Evolutionary conservation across 192 early-diverging fungal genomes (phyloP).

Genomic region (Geranomyces variabilis): DNA sequence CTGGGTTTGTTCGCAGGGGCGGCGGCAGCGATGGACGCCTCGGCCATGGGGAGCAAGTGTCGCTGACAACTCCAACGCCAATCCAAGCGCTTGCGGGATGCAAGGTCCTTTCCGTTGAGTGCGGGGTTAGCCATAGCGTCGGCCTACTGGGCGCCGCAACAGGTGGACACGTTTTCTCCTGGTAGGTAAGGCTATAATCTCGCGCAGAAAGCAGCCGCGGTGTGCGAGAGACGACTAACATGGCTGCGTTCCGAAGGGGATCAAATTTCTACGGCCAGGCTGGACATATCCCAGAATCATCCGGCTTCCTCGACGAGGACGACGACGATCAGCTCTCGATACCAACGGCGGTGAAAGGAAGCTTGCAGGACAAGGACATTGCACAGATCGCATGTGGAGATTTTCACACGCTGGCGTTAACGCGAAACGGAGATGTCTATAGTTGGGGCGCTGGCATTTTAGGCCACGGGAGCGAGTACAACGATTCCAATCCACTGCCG

Average conservation of each 20-base stretch:
- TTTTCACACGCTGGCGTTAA: constrained; percentile 37
- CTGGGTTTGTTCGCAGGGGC: no score
- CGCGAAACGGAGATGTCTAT: constrained; percentile 23
- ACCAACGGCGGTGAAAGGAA: constrained; percentile 23
- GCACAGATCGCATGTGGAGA: constrained; percentile 37
- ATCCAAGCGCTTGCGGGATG: neutral
- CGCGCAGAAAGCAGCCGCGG: no score
- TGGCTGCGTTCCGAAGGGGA: constrained; percentile 20
- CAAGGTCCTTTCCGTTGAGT: neutral
- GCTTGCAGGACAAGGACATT: constrained; percentile 34
- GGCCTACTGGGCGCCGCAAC: constrained; percentile 1
- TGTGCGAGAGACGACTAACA: no score
- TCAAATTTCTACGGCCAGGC: constrained; percentile 49
- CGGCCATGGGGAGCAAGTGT: constrained; percentile 29
- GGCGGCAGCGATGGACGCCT: constrained; percentile 36
- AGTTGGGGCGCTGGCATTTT: constrained; percentile 33
- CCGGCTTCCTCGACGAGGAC: constrained; percentile 20
- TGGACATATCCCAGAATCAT: constrained; percentile 24
- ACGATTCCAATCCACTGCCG: constrained; percentile 41
- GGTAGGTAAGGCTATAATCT: no score
- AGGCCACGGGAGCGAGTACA: constrained; percentile 36
- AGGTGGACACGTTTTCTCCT: constrained; percentile 35
- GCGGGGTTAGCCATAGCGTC: constrained; percentile 1
- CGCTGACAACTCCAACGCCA: neutral
- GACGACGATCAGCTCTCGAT: constrained; percentile 23